Evolutionary conservation across 129 eudicot species (phyloP).

Genomic region (Mikania micrantha): DNA sequence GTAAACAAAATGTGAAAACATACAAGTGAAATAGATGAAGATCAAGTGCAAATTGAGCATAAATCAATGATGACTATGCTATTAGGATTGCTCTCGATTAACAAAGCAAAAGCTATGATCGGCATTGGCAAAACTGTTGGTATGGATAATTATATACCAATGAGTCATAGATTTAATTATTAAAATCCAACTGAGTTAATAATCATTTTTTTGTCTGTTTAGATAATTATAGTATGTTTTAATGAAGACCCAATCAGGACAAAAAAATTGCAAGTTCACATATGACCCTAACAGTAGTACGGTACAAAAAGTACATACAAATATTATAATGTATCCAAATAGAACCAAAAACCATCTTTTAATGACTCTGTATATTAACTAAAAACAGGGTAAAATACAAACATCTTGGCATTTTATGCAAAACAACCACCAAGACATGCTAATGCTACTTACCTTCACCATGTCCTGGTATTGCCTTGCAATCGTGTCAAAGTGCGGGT

Average conservation of each 20-base stretch:
- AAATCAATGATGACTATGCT: no score
- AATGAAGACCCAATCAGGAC: neutral
- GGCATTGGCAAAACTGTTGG: no score
- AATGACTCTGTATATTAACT: neutral
- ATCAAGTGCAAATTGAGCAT: no score
- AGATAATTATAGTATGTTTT: neutral
- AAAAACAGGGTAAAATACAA: neutral
- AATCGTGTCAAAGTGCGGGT: constrained; percentile 88
- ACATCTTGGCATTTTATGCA: neutral
- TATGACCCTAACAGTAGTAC: neutral
- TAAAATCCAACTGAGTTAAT: no score
- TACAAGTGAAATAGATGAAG: no score
- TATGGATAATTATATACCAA: no score
- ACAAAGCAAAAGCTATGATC: no score
- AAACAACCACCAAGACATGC: neutral
- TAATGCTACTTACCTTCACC: constrained; percentile 51
- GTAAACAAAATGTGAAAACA: no score
- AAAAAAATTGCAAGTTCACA: neutral
- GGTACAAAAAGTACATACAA: no score
- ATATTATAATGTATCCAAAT: no score
- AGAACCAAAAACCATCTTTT: neutral
- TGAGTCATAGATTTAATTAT: no score
- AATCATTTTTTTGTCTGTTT: neutral
- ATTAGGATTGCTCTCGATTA: no score
- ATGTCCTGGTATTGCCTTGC: constrained; percentile 95